phyloP scores from a whole-genome alignment of 2,329 filamentous ascomycete species.

The Penicillium aurantiogriseum region DNA sequence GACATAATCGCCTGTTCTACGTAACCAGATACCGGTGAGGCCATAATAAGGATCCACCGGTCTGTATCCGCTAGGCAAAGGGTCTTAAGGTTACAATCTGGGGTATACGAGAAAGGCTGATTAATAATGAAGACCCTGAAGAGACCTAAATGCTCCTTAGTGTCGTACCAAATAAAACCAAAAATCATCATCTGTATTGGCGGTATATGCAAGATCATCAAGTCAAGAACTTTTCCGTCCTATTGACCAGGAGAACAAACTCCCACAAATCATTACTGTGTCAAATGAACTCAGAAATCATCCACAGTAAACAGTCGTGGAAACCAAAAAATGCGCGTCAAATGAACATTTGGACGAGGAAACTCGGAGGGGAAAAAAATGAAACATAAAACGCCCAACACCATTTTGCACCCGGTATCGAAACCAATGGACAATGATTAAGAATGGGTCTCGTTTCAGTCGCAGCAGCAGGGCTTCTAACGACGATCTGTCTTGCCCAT shows the following conservation, averaged over 20 bases:
- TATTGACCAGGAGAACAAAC: conserved; percentile 21
- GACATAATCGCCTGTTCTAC: neutral
- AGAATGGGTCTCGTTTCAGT: conserved; percentile 29
- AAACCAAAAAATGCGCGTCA: conserved; percentile 15
- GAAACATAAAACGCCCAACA: conserved; percentile 25
- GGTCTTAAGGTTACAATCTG: neutral
- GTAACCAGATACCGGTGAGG: neutral
- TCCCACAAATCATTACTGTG: conserved; percentile 21
- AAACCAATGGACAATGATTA: conserved; percentile 32
- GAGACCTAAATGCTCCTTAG: neutral
- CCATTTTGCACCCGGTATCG: conserved; percentile 32
- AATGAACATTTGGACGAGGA: conserved; percentile 18
- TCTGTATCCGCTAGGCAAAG: neutral
- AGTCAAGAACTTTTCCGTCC: conserved; percentile 29
- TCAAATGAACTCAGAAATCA: conserved; percentile 11
- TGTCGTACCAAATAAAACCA: neutral
- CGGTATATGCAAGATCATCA: conserved; percentile 28
- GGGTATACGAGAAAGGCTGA: neutral
- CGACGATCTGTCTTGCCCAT: conserved; percentile 74
- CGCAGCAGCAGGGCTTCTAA: conserved; percentile 26
- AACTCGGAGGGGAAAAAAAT: conserved; percentile 8
- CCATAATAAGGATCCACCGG: neutral
- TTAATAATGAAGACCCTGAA: neutral
- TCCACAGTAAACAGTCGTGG: conserved; percentile 16
- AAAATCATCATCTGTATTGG: conserved; percentile 24